Conservation (phyloP, 768 basidiomycete species). For the Tricholoma sp. region DNA sequence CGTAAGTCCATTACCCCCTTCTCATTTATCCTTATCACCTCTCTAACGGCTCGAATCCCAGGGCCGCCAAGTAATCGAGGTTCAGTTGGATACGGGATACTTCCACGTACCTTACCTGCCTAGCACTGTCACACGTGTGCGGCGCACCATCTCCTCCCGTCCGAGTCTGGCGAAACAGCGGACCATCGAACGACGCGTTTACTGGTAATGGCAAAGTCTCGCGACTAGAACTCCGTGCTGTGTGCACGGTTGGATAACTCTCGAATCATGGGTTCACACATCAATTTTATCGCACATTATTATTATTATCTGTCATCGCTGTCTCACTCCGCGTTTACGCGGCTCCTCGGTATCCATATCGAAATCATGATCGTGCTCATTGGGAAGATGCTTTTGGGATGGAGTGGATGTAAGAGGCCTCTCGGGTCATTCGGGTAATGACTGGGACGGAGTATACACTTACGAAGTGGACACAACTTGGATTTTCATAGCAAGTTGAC, state of each 20-base stretch:
- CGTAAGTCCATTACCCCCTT: conserved; percentile 37
- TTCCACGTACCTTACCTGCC: conserved; percentile 59
- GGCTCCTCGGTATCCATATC: no score
- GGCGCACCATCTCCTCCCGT: conserved; percentile 59
- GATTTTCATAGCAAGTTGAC: not conserved
- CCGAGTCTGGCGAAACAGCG: conserved; percentile 36
- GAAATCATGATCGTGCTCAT: not conserved
- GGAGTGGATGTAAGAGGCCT: not conserved
- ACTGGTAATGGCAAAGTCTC: conserved; percentile 48
- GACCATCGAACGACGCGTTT: conserved; percentile 70
- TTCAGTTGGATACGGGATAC: conserved; percentile 70
- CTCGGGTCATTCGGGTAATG: not conserved
- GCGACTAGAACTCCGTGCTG: not conserved
- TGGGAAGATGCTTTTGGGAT: not conserved
- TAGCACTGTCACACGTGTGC: conserved; percentile 63
- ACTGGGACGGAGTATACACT: not conserved
- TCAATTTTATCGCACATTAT: no score
- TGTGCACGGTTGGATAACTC: no score
- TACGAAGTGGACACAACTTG: not conserved
- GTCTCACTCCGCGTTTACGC: not conserved
- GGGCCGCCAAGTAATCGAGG: conserved; percentile 81
- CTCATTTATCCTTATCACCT: not conserved
- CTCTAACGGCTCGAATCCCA: conserved; percentile 19
- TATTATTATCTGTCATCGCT: not conserved
- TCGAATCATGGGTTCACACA: no score